These are phyloP conservation scores for Geotrichum reessii DNA, from an alignment of 1,139 yeast species.

Conservation along the genomic window DNA sequence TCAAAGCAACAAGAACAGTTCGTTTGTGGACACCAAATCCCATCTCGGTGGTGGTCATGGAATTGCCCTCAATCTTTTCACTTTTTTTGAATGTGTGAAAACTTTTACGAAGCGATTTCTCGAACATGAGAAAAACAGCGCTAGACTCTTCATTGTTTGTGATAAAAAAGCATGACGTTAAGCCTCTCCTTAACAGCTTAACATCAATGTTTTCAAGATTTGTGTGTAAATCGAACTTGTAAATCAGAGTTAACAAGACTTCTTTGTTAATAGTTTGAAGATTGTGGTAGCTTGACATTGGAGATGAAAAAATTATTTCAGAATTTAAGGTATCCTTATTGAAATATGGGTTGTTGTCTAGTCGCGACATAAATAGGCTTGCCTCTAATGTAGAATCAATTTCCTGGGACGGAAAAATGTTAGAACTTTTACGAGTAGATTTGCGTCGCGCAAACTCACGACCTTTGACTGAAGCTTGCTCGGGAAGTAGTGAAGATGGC, in stretches of 20 bases:
- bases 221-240: conserved; percentile 5
- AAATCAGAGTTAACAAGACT: conserved; percentile 8
- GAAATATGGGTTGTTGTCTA: background rate
- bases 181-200: background rate
- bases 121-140: conserved; percentile 9
- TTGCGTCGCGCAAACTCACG: conserved; percentile 12
- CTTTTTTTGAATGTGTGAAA: conserved; percentile 3
- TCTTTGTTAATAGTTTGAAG: conserved; percentile 11
- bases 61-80: conserved; percentile 2
- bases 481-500: conserved; percentile 10
- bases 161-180: background rate
- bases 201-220: background rate
- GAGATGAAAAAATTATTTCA: background rate
- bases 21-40: conserved; percentile 1
- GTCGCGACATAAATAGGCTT: conserved; percentile 12
- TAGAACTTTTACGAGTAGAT: conserved; percentile 18
- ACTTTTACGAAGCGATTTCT: background rate
- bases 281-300: background rate
- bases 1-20: conserved; percentile 2
- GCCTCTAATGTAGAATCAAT: conserved; percentile 4
- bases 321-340: background rate
- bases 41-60: conserved; percentile 3
- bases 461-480: background rate
- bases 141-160: background rate
- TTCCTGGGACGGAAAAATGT: conserved; percentile 1